A percentile compares a stretch with the other conserved stretches of the same genome.
phyloP scores from a whole-genome alignment of 495 filamentous ascomycete genomes.

The Hypoxylon fuscum region DNA sequence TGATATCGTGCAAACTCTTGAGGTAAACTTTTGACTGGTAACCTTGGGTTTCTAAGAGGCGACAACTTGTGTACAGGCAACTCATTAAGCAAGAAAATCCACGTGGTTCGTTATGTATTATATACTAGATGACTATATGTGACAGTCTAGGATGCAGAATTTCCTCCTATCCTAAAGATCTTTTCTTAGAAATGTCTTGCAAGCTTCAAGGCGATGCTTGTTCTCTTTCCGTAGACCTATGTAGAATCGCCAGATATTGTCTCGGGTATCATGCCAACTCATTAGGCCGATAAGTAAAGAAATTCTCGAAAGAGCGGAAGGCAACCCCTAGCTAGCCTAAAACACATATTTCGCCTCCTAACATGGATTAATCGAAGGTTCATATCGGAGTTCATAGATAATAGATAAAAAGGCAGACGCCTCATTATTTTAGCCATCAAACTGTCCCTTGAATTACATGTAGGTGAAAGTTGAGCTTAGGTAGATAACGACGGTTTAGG shows the following conservation, averaged over 20 bases:
- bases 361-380: neutral
- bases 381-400: neutral
- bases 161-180: slow-evolving; percentile 3
- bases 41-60: neutral
- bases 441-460: no score
- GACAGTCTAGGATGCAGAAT: neutral
- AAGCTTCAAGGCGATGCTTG: neutral
- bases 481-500: neutral
- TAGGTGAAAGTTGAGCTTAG: neutral
- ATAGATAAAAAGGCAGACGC: neutral
- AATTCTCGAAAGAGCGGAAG: slow-evolving; percentile 14
- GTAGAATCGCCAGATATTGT: slow-evolving; percentile 19
- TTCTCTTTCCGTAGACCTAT: slow-evolving; percentile 2
- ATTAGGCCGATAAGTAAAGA: neutral
- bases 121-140: slow-evolving; percentile 11
- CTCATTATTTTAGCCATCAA: neutral
- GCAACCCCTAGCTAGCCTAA: neutral
- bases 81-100: neutral
- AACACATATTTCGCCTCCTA: neutral
- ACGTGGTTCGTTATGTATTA: slow-evolving; percentile 5
- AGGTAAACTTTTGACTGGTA: neutral
- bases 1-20: neutral
- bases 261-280: slow-evolving; percentile 19
- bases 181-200: slow-evolving; percentile 32
- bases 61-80: neutral